Conservation (phyloP, 257 asterid species). For the Solanum stenotomum region DNA sequence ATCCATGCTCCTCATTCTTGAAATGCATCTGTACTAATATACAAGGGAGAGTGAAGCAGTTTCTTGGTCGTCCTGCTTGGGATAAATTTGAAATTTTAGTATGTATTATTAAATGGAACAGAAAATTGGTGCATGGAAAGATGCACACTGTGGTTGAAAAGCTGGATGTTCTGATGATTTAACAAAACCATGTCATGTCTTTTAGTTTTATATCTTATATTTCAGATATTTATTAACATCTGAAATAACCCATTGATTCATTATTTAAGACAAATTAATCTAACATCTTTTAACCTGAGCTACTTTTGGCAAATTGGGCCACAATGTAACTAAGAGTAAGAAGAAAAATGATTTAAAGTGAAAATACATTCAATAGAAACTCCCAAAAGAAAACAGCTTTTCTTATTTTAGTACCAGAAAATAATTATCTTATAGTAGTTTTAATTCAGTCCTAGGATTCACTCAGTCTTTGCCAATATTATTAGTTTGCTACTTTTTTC, state of each 20-base stretch:
- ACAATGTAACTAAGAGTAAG: neutral
- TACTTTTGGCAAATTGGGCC: neutral
- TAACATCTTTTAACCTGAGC: neutral
- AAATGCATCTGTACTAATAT: neutral
- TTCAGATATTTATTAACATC: neutral
- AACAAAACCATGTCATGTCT: neutral
- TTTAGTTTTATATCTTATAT: neutral
- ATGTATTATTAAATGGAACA: neutral
- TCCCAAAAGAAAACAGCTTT: neutral
- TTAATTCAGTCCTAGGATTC: neutral
- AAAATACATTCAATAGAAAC: neutral
- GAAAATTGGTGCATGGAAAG: neutral
- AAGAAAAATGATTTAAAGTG: neutral
- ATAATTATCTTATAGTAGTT: neutral
- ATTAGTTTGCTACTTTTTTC: neutral
- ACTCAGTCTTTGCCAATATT: neutral
- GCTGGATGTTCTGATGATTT: neutral
- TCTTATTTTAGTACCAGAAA: neutral
- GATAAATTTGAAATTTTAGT: neutral
- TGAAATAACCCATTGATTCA: neutral
- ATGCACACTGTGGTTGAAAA: neutral
- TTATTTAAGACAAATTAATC: neutral
- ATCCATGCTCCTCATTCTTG: neutral
- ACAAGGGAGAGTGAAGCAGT: neutral
- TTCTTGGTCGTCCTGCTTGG: neutral